Base-by-base conservation (phyloP, 2,329 filamentous ascomycete species). In the Fusarium multiceps region DNA sequence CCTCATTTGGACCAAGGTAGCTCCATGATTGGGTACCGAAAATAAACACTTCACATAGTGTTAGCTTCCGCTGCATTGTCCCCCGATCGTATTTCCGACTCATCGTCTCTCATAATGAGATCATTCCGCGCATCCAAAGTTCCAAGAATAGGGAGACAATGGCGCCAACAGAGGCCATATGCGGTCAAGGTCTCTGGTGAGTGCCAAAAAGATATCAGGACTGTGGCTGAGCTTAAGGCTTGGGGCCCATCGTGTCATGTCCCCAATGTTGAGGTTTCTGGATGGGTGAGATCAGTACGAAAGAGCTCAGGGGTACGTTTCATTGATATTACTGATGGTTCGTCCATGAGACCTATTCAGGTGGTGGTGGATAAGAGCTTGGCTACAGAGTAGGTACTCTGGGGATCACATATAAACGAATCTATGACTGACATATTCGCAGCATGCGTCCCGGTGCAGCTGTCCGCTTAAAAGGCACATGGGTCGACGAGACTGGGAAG, bases 301-400 rank as follows among this genome's bases (percentile, higher is more conserved):
- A 92, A 93, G 78, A 94, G 97, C 84, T 97, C 98, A 79, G 87
- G 87, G 23, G 85, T 92, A 63, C 90, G 92, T 7, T 98, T 99
- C 81, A 91, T 94, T 55, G 88, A 93, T 63, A 85, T 98, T 55
- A 91, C 91, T 13, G 96, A 99, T 83, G 96, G 96, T 46, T 97
- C 94, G 14, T 93, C 92, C 43, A 84, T 93, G 72, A 85, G 90
- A 66, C 85, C 93, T 28, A 80, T 98, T 58, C 96, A 99, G 82
- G 93, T 91, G 47, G 89, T 97, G 48, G 82, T 97, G 72, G 88
- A 88, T 57, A 90, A 92, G 69, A 84, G 87, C 48, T 85, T 93
- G 76, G 90, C 91, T 71, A 85, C 90, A 80, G 88, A 90, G 93
- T 97, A 86, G 78, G 90, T 78, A 59, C 68, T 66, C 48, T 30